These are phyloP conservation scores for Hypoxylon sp. DNA, from an alignment of 2,329 filamentous ascomycete species.

Conservation along the genomic window DNA sequence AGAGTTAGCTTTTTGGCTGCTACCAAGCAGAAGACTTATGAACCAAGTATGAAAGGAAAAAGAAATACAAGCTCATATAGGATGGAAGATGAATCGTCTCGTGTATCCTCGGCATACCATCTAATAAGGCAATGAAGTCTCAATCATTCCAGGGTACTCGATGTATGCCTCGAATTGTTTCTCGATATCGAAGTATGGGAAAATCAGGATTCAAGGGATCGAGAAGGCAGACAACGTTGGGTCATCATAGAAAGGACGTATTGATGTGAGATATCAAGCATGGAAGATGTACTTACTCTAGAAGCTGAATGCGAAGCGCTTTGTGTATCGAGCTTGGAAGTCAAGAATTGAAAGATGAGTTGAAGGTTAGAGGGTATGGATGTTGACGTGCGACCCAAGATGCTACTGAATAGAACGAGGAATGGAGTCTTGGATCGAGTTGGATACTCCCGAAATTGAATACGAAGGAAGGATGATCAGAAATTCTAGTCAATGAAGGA, in stretches of 20 bases:
- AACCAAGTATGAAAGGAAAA: background rate
- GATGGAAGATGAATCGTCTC: background rate
- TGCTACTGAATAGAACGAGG: background rate
- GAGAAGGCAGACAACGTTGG: background rate
- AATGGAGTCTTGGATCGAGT: background rate
- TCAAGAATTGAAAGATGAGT: background rate
- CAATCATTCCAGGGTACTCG: background rate
- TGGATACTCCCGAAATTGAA: background rate
- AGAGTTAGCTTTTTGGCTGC: background rate
- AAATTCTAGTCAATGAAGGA: background rate
- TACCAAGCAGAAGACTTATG: background rate
- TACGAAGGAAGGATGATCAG: background rate
- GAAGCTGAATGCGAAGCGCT: background rate
- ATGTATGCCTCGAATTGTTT: background rate
- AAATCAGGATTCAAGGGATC: background rate
- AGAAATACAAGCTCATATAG: background rate
- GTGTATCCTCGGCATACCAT: background rate
- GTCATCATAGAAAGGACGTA: background rate
- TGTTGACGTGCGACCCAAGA: background rate
- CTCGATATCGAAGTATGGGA: background rate
- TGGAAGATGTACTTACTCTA: slow-evolving; percentile 9
- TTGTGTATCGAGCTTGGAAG: background rate
- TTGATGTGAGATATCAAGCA: background rate
- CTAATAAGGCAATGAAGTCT: background rate
- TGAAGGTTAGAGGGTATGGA: background rate